Base-by-base conservation (phyloP, 75 land plant genomes). In the Pinus taeda region DNA sequence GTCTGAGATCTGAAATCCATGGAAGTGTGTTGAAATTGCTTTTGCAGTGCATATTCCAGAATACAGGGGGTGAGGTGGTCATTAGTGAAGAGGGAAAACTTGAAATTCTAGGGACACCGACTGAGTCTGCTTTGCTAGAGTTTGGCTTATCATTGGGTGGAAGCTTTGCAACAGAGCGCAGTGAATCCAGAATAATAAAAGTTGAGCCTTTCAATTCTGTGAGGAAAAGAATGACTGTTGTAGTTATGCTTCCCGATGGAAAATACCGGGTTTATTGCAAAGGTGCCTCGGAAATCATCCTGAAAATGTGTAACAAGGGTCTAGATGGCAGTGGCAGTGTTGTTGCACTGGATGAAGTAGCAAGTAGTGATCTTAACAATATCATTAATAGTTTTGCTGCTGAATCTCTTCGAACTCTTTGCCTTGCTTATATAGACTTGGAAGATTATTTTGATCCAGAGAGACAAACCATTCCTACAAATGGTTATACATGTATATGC, bases 281-380 rank as follows among this genome's bases (percentile, higher is more conserved):
- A 81, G 99, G 99, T 70, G 99, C 98, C 60, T 92, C 97, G 20
- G 99, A 96, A 79, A 91, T 94, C 22, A 81, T 96, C 37, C 81
- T 96, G 73, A 85, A 80, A 42, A 82, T 88, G 36, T 96, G 98
- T 79, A 85, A 86, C 77, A 90, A 94, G 70, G 76, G 88, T 55
- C 49, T 96, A 42, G 85, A 92, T 73, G 42, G 78, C 53, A 83
- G n/a, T 55, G 95, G 90, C 1, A 78, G 87, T 3, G 84, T 83
- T 56, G 86, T 95, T 70, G 84, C 92, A 20, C 83, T 97, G 9
- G 87, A 92, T 82, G 90, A 87, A 63, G 64, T 53, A 70, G 80
- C 90, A 24, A 36, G 29, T 20, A 73, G 75, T 22, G 76, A 91
- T 84, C 89, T 97, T 33, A 85, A 81, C 37, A 74, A 72, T 59